Percentiles rank a stretch among this genome's conserved stretches.
Conservation (phyloP, 2,329 filamentous ascomycete species). For the Monilinia fructigena region DNA sequence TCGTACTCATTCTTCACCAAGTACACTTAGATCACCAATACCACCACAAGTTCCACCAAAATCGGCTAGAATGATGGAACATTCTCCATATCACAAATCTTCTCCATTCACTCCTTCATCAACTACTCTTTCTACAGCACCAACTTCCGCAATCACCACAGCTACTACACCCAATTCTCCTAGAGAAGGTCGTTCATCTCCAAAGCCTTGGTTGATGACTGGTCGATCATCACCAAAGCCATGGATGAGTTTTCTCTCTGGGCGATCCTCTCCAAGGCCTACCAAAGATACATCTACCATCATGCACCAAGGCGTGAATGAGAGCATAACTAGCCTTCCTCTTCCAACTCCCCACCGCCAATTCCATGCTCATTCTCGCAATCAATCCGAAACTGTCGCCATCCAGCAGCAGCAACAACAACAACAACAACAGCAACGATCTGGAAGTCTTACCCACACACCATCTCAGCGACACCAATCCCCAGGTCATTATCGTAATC, state of each 20-base stretch:
- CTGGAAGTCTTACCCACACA: no score
- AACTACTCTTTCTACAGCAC: slow-evolving; percentile 31
- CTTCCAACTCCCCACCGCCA: slow-evolving; percentile 14
- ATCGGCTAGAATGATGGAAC: slow-evolving; percentile 45
- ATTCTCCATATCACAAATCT: slow-evolving; percentile 46
- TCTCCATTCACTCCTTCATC: slow-evolving; percentile 42
- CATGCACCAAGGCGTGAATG: slow-evolving; percentile 5
- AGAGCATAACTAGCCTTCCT: background rate
- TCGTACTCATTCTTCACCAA: slow-evolving; percentile 33
- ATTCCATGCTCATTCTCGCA: slow-evolving; percentile 29
- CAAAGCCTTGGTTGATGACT: slow-evolving; percentile 28
- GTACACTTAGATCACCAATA: slow-evolving; percentile 49
- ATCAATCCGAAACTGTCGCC: slow-evolving; percentile 27
- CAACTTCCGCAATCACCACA: slow-evolving; percentile 31
- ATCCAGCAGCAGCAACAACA: slow-evolving; percentile 14
- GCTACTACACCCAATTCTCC: slow-evolving; percentile 23
- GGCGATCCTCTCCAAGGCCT: slow-evolving; percentile 21
- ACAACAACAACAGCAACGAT: no score
- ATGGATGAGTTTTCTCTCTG: slow-evolving; percentile 25
- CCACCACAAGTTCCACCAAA: slow-evolving; percentile 43
- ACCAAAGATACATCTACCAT: background rate
- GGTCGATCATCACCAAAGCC: slow-evolving; percentile 32
- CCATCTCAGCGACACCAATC: no score
- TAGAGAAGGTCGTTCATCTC: slow-evolving; percentile 32
- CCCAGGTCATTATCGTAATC: slow-evolving; percentile 29